Percentiles rank a stretch among this genome's conserved stretches.
Evolutionary conservation across 495 filamentous ascomycete species (phyloP).

Genomic region (Annulohypoxylon moriforme): DNA sequence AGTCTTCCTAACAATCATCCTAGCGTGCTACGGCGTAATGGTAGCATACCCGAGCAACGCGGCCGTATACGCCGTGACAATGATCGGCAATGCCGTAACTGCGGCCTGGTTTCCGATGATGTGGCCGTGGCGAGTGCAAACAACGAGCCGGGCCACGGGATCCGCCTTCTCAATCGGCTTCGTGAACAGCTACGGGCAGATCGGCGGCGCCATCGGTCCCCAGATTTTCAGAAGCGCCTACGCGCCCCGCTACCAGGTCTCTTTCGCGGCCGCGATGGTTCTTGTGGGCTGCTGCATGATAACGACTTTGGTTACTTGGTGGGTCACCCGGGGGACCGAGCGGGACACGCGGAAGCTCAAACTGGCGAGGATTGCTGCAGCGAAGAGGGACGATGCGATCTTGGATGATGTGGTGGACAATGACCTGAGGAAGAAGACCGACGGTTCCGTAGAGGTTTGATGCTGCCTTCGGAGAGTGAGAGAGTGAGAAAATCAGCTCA

Average conservation of each 20-base stretch:
- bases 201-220: slow-evolving; percentile 51
- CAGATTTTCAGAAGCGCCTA: slow-evolving; percentile 52
- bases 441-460: slow-evolving; percentile 21
- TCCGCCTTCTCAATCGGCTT: slow-evolving; percentile 60
- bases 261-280: slow-evolving; percentile 49
- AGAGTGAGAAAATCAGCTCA: not conserved
- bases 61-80: slow-evolving; percentile 55
- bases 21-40: slow-evolving; percentile 56
- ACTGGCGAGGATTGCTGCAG: slow-evolving; percentile 54
- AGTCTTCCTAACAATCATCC: slow-evolving; percentile 54
- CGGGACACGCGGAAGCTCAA: slow-evolving; percentile 57
- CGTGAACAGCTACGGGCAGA: slow-evolving; percentile 57
- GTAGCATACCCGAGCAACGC: slow-evolving; percentile 55
- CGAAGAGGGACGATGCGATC: slow-evolving; percentile 53
- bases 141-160: slow-evolving; percentile 55
- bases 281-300: slow-evolving; percentile 47
- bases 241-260: slow-evolving; percentile 47
- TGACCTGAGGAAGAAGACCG: slow-evolving; percentile 41
- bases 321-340: slow-evolving; percentile 52
- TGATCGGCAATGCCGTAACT: slow-evolving; percentile 53
- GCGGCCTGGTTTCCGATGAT: slow-evolving; percentile 57
- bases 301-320: slow-evolving; percentile 49
- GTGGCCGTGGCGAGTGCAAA: slow-evolving; percentile 60
- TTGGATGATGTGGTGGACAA: slow-evolving; percentile 59
- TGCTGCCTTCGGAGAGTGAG: not conserved